phyloP scores from a whole-genome alignment of 208 protist species.

The Trichomonas tenax region DNA sequence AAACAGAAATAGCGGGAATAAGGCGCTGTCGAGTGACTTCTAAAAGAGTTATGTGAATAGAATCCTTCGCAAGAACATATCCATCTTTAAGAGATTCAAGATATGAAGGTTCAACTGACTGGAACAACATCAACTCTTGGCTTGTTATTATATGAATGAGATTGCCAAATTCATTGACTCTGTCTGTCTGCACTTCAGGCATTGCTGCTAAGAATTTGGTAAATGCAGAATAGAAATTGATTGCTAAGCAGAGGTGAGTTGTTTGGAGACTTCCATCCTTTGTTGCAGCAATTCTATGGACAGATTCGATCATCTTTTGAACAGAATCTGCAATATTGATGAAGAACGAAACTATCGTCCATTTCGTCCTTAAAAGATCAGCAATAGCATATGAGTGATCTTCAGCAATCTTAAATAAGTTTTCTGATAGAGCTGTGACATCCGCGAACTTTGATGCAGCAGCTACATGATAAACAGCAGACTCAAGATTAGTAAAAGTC shows the following conservation, averaged over 20 bases:
- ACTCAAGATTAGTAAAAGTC: neutral
- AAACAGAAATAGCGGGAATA: neutral
- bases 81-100: neutral
- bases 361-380: neutral
- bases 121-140: neutral
- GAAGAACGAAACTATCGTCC: neutral
- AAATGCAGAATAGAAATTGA: neutral
- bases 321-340: neutral
- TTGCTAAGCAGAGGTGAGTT: neutral
- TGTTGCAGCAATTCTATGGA: neutral
- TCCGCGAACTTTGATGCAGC: neutral
- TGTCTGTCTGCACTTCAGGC: neutral
- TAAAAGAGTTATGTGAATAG: neutral
- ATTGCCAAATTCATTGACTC: neutral
- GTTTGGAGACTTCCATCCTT: neutral
- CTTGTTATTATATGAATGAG: neutral
- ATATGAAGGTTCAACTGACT: neutral
- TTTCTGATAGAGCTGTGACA: neutral
- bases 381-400: neutral
- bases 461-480: neutral
- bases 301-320: neutral
- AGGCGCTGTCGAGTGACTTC: neutral
- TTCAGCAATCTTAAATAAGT: neutral
- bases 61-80: neutral
- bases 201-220: neutral